A percentile compares a stretch with the other conserved stretches of the same genome.
Conservation (phyloP, 306 rosid genomes). For the Ochetophila trinervis region DNA sequence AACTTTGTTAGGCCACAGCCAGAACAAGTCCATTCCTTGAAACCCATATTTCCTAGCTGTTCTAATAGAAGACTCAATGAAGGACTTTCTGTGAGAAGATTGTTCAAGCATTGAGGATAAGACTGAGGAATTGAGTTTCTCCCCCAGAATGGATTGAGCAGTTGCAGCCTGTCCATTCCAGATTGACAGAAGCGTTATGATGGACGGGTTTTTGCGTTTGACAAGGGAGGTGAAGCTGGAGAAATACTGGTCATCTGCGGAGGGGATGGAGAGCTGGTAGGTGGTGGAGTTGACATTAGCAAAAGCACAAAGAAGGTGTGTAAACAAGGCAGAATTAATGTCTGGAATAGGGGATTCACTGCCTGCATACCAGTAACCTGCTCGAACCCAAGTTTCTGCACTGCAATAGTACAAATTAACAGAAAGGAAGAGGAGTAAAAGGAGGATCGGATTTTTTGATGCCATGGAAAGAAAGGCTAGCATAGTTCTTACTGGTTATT, state of each 20-base stretch:
- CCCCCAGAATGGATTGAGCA: constrained; percentile 18
- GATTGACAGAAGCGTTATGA: constrained; percentile 39
- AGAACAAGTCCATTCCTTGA: constrained; percentile 43
- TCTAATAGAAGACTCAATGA: constrained; percentile 50
- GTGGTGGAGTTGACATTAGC: constrained; percentile 26
- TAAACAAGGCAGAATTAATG: constrained; percentile 38
- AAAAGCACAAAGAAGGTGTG: constrained; percentile 41
- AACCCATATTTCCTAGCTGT: constrained; percentile 39
- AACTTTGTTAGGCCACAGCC: constrained; percentile 24
- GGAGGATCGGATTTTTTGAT: background rate
- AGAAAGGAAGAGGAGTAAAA: background rate
- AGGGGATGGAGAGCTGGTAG: constrained; percentile 27
- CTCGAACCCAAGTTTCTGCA: constrained; percentile 37
- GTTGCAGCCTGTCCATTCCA: constrained; percentile 24
- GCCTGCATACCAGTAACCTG: constrained; percentile 40
- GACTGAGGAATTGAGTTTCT: background rate
- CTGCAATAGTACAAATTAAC: background rate
- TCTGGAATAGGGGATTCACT: constrained; percentile 28
- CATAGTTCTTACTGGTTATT: background rate
- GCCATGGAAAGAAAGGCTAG: constrained; percentile 19
- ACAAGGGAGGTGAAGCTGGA: constrained; percentile 33
- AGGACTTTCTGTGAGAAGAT: constrained; percentile 29
- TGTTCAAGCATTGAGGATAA: constrained; percentile 29
- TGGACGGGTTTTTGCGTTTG: constrained; percentile 33
- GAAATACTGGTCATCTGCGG: constrained; percentile 25